A percentile compares a stretch with the other conserved stretches of the same genome.
phyloP scores from a whole-genome alignment of 192 early-diverging fungal genomes.

The Coemansia sp. region DNA sequence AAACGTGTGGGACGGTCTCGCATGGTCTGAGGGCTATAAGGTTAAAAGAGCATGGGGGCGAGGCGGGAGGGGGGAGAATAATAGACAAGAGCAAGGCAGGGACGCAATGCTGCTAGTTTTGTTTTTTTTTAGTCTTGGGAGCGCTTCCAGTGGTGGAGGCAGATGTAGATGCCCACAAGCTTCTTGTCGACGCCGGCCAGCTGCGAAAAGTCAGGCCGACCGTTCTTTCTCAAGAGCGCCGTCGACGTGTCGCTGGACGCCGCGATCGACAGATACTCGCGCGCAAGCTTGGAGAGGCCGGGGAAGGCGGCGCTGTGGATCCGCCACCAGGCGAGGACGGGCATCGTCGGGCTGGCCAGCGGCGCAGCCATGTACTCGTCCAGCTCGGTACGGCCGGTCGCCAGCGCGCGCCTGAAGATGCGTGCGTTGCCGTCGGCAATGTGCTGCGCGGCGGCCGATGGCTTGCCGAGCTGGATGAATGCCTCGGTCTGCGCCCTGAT shows the following conservation, averaged over 20 bases:
- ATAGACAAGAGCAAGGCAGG: not conserved
- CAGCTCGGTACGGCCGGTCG: conserved; percentile 39
- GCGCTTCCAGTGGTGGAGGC: conserved; percentile 41
- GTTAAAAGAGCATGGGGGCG: no score
- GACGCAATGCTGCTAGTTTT: no score
- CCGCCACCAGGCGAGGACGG: conserved; percentile 38
- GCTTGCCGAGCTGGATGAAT: conserved; percentile 28
- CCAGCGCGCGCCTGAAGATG: conserved; percentile 34
- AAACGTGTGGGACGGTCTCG: no score
- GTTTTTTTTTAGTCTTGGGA: not conserved
- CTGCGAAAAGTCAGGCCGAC: conserved; percentile 30
- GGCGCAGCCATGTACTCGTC: conserved; percentile 43
- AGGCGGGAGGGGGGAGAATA: no score
- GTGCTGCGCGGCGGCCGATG: conserved; percentile 20
- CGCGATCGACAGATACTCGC: conserved; percentile 43
- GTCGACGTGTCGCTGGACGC: conserved; percentile 26
- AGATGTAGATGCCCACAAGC: conserved; percentile 28
- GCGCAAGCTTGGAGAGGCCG: conserved; percentile 25
- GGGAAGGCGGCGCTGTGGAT: conserved; percentile 35
- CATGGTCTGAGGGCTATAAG: no score
- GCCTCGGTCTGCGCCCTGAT: conserved; percentile 30
- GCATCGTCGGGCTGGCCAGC: conserved; percentile 25
- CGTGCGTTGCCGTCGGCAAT: conserved; percentile 35
- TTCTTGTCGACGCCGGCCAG: conserved; percentile 35
- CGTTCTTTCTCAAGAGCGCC: conserved; percentile 12